Percentiles rank a stretch among this genome's conserved stretches.
These are phyloP conservation scores for Xylariaceae sp. DNA, from an alignment of 2,329 filamentous ascomycete genomes.

Conservation along the genomic window DNA sequence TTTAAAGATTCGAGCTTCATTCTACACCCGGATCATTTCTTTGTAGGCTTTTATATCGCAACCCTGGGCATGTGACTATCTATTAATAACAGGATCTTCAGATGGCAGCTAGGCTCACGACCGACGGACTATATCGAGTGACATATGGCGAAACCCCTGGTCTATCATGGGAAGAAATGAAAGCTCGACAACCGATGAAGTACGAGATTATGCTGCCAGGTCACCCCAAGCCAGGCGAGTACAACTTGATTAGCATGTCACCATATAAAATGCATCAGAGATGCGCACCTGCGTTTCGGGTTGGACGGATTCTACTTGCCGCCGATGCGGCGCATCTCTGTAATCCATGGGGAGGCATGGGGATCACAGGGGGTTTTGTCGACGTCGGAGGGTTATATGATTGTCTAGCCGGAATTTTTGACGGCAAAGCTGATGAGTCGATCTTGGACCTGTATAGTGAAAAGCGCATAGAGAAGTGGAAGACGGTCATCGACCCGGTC, in stretches of 20 bases:
- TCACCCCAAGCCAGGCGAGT: slow-evolving; percentile 53
- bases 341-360: slow-evolving; percentile 56
- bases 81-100: slow-evolving; percentile 26
- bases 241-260: slow-evolving; percentile 53
- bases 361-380: slow-evolving; percentile 61
- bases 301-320: slow-evolving; percentile 53
- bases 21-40: slow-evolving; percentile 57
- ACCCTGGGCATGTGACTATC: background rate
- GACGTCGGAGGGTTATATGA: slow-evolving; percentile 60
- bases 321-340: slow-evolving; percentile 59
- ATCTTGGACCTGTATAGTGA: slow-evolving; percentile 44
- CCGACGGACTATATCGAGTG: slow-evolving; percentile 58
- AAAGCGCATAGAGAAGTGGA: slow-evolving; percentile 43
- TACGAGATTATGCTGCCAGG: slow-evolving; percentile 58
- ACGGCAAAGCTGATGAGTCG: slow-evolving; percentile 39
- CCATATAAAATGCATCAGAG: slow-evolving; percentile 61
- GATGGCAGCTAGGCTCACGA: slow-evolving; percentile 58
- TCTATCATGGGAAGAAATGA: slow-evolving; percentile 50
- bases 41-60: slow-evolving; percentile 26
- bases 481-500: slow-evolving; percentile 40
- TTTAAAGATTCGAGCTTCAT: slow-evolving; percentile 58
- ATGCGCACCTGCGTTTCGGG: slow-evolving; percentile 53
- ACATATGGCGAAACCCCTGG: slow-evolving; percentile 57
- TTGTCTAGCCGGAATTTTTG: slow-evolving; percentile 47
- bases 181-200: slow-evolving; percentile 49